Evolutionary conservation across 352 stramenopile genomes (phyloP).

Genomic region (Albugo laibachii): DNA sequence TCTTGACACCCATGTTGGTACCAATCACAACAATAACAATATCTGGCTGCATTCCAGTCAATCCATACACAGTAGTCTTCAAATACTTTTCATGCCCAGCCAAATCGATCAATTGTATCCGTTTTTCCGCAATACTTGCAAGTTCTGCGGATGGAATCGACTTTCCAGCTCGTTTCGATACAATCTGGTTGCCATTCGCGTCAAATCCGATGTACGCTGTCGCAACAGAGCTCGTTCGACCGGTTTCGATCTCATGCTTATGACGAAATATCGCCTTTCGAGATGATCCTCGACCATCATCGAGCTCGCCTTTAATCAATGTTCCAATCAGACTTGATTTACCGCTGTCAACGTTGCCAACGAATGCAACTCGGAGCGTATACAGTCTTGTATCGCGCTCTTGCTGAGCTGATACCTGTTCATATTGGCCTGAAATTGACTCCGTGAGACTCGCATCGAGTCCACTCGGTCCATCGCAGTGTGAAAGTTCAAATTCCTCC

Average conservation of each 20-base stretch:
- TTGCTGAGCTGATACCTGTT: no score
- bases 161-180: conserved; percentile 51
- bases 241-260: conserved; percentile 71
- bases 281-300: conserved; percentile 87
- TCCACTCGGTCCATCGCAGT: no score
- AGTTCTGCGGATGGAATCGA: conserved; percentile 65
- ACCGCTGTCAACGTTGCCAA: conserved; percentile 84
- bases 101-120: conserved; percentile 76
- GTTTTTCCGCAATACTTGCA: conserved; percentile 53
- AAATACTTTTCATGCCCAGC: conserved; percentile 96
- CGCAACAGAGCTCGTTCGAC: conserved; percentile 63
- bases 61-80: conserved; percentile 98
- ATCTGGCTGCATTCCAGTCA: conserved; percentile 93
- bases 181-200: conserved; percentile 43
- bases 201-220: conserved; percentile 75
- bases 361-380: conserved; percentile 73
- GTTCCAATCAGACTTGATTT: conserved; percentile 87
- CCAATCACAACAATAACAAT: conserved; percentile 88
- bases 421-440: no score
- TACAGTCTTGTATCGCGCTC: conserved; percentile 11
- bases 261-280: conserved; percentile 72
- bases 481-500: no score
- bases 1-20: conserved; percentile 88
- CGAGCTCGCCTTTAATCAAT: conserved; percentile 88
- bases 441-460: no score